Percentiles rank a stretch among this genome's conserved stretches.
These are phyloP conservation scores for Rhododendron molle DNA, from an alignment of 148 eudicot species.

Conservation along the genomic window DNA sequence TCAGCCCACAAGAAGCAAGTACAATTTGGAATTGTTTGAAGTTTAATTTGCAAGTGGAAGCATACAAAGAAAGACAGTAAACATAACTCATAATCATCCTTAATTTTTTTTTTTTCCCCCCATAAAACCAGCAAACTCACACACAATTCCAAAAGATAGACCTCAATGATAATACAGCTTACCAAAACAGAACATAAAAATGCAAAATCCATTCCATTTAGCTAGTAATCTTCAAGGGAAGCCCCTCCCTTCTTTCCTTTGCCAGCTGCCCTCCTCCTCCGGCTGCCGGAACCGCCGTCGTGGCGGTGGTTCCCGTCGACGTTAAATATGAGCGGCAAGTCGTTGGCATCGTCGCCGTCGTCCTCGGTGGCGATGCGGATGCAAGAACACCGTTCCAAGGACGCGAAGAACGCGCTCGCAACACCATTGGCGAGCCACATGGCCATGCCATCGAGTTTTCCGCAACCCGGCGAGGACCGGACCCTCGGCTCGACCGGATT, in stretches of 20 bases:
- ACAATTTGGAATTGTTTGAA: neutral
- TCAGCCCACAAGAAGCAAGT: neutral
- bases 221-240: neutral
- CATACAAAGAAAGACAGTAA: neutral
- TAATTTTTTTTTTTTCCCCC: neutral
- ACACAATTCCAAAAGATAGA: neutral
- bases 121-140: conserved; percentile 4
- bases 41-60: neutral
- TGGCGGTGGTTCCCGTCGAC: conserved; percentile 18
- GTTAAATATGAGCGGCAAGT: conserved; percentile 30
- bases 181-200: neutral
- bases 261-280: conserved; percentile 22
- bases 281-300: conserved; percentile 4
- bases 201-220: neutral
- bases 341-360: conserved; percentile 22
- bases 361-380: conserved; percentile 36
- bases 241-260: conserved; percentile 20
- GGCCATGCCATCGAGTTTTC: conserved; percentile 40
- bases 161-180: neutral
- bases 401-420: conserved; percentile 34
- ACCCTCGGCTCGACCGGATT: conserved; percentile 13
- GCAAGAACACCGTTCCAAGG: conserved; percentile 42
- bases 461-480: conserved; percentile 17
- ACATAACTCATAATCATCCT: neutral
- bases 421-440: conserved; percentile 41